Evolutionary conservation across 805 yeast genomes (phyloP).

Genomic region (Ogataea pini): DNA sequence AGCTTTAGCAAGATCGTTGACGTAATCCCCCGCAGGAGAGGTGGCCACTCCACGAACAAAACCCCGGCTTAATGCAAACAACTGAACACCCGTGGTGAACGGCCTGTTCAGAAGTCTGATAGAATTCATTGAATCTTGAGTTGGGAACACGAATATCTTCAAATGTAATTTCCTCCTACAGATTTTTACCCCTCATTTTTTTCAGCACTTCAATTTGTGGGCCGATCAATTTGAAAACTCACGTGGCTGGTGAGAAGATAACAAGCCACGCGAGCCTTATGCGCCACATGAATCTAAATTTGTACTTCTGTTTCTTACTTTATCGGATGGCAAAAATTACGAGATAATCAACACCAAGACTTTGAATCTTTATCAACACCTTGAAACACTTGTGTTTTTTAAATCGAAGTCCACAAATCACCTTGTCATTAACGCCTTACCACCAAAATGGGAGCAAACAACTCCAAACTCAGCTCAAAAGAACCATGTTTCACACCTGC

Average conservation of each 20-base stretch:
- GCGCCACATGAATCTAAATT: neutral
- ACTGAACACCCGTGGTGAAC: neutral
- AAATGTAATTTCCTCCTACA: no score
- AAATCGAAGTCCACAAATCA: no score
- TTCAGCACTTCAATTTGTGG: no score
- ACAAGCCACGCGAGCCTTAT: neutral
- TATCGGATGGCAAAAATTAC: conserved; percentile 1
- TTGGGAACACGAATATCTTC: no score
- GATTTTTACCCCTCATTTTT: no score
- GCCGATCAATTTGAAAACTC: neutral
- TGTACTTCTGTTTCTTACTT: no score
- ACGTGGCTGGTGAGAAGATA: neutral
- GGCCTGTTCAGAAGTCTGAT: no score
- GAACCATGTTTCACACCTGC: conserved; percentile 25
- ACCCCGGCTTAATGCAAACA: neutral
- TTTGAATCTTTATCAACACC: neutral
- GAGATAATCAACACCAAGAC: neutral
- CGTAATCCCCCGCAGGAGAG: neutral
- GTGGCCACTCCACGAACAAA: neutral
- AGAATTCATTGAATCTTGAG: no score
- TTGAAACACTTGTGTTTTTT: neutral
- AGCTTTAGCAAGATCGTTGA: neutral
- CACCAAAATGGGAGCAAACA: conserved; percentile 28
- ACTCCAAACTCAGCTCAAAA: conserved; percentile 22
- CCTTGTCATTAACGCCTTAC: neutral